Evolutionary conservation across 192 early-diverging fungal species (phyloP), one percentile per base, ranked within the genome.

Genomic region (Coemansia sp.): DNA sequence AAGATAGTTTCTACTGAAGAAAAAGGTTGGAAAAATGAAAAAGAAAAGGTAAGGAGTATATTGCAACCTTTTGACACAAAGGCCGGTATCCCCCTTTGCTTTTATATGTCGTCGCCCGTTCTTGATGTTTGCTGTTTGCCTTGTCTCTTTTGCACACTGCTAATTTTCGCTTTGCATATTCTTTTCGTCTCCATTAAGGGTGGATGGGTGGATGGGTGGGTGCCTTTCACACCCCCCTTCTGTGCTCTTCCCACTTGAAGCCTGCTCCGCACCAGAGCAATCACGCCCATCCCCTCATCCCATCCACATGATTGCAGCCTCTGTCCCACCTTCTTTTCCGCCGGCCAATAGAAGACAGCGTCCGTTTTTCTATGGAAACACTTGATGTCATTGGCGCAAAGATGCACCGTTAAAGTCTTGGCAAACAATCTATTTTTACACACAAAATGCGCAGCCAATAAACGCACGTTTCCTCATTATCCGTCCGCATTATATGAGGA

Each of bases 211-310:
- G 4, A 8, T 3, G 20, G 50, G 50, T 25, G 50, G 50, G 50
- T n/a, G 25, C 25, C 25, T 20, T 25, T 8, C 50, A 16, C 50
- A 52, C 50, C 25, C 18, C 50, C 18, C 20, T n/a, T 14, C n/a
- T 28, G 31, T 28, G 28, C 22, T 30, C 28, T 30, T 25, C 7
- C 28, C 48, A 3, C 14, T 7, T 49, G n/a, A 45, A 45, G 12
- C 42, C 42, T 45, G 42, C 42, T 45, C 42, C 42, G 12, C 12
- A 45, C 5, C 42, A 45, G 12, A 3, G 42, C 42, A 45, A 45
- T 45, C 42, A 5, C 42, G 12, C 42, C n/a, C 52, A 3, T 55
- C 52, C 52, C 52, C 52, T 55, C 11, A 55, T 55, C 52, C 52
- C 28, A 55, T 55, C 22, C 22, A 25, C 52, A 55, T 31, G 25